Evolutionary conservation across 441 rosid species (phyloP).

Genomic region (Erodium trifolium): DNA sequence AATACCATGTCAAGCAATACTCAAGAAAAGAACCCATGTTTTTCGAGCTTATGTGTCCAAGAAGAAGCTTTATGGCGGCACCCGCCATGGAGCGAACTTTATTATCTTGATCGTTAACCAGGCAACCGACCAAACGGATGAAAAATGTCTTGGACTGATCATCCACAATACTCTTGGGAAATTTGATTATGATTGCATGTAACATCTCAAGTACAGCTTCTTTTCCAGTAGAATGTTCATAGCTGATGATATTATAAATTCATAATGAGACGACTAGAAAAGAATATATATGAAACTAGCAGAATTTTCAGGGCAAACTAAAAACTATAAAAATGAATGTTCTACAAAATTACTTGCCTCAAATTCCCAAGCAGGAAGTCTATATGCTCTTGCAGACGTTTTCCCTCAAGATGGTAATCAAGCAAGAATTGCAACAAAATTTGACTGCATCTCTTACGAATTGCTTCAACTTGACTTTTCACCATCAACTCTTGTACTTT

Average conservation of each 20-base stretch:
- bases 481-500: conserved; percentile 78
- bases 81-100: conserved; percentile 61
- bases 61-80: conserved; percentile 50
- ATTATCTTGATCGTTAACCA: conserved; percentile 60
- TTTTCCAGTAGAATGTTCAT: conserved; percentile 79
- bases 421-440: conserved; percentile 71
- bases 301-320: neutral
- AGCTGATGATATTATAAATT: conserved; percentile 39
- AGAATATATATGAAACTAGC: conserved; percentile 3
- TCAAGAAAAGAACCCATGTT: conserved; percentile 39
- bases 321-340: neutral
- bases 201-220: conserved; percentile 90
- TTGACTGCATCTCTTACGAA: conserved; percentile 74
- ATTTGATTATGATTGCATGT: conserved; percentile 57
- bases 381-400: conserved; percentile 57
- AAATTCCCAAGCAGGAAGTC: conserved; percentile 58
- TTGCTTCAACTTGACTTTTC: conserved; percentile 62
- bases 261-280: neutral
- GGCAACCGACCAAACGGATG: conserved; percentile 47
- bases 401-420: conserved; percentile 60
- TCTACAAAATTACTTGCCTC: conserved; percentile 38
- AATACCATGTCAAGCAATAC: conserved; percentile 58
- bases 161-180: conserved; percentile 46
- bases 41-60: conserved; percentile 40
- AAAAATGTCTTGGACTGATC: conserved; percentile 48